phyloP scores from a whole-genome alignment of 345 rosid species.

The Bruguiera sexangula region DNA sequence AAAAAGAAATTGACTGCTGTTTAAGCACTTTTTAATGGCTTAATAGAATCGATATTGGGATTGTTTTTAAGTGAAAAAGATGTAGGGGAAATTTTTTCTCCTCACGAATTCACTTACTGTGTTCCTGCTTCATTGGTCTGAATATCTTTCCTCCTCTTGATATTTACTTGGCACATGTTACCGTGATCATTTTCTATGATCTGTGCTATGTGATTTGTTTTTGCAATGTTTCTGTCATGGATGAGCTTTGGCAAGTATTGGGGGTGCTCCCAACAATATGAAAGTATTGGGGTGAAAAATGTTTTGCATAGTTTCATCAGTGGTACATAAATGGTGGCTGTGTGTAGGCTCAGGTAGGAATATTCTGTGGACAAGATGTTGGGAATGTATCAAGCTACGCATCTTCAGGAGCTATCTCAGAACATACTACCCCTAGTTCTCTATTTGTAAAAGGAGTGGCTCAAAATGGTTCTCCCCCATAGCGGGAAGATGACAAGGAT shows the following conservation, averaged over 20 bases:
- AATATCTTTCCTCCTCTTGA: not conserved
- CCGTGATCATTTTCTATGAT: too few species aligned
- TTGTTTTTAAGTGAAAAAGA: too few species aligned
- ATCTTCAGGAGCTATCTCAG: slow-evolving; percentile 58
- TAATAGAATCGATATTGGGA: too few species aligned
- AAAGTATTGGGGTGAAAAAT: slow-evolving; percentile 13
- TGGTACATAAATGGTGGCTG: slow-evolving; percentile 73
- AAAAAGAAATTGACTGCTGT: too few species aligned
- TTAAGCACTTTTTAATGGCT: too few species aligned
- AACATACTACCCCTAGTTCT: slow-evolving; percentile 38
- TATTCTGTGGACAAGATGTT: slow-evolving; percentile 86
- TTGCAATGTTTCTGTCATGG: not conserved
- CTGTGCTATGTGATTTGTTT: not conserved
- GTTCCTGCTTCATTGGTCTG: too few species aligned
- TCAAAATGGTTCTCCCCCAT: slow-evolving; percentile 77
- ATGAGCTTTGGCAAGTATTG: not conserved
- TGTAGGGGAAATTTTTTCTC: too few species aligned
- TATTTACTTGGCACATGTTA: too few species aligned
- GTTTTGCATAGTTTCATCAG: slow-evolving; percentile 40
- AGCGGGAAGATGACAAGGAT: slow-evolving; percentile 96
- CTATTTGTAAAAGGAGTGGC: slow-evolving; percentile 51
- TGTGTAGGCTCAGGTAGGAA: slow-evolving; percentile 99
- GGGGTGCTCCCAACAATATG: not conserved
- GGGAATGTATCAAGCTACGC: slow-evolving; percentile 80
- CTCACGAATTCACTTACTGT: too few species aligned